Conservation (phyloP, 345 rosid genomes). For the Citrus glauca region DNA sequence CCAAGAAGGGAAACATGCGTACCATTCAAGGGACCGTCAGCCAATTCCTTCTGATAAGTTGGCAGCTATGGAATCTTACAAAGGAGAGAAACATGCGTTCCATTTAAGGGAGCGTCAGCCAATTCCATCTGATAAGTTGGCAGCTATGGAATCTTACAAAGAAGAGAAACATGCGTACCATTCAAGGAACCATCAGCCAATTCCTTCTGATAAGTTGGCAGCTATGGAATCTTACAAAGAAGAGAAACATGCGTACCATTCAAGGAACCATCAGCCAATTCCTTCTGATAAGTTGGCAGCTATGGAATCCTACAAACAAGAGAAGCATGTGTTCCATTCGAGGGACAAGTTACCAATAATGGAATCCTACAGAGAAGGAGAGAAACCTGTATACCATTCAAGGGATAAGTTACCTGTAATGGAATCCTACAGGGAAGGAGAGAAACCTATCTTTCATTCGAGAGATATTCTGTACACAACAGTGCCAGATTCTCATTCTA, state of each 20-base stretch:
- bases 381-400: conserved; percentile 28
- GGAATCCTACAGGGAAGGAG: conserved; percentile 10
- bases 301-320: conserved; percentile 26
- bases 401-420: conserved; percentile 19
- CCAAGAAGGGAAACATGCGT: neutral
- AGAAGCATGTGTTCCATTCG: neutral
- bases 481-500: conserved; percentile 27
- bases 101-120: conserved; percentile 21
- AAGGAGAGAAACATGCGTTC: neutral
- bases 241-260: neutral
- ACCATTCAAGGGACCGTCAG: neutral
- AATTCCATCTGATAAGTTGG: neutral
- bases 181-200: too few species aligned
- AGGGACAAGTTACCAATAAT: conserved; percentile 1
- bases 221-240: conserved; percentile 8
- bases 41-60: conserved; percentile 15
- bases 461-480: conserved; percentile 28
- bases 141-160: neutral
- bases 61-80: conserved; percentile 22
- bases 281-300: conserved; percentile 14
- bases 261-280: neutral
- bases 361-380: conserved; percentile 33
- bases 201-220: conserved; percentile 13
- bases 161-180: neutral
- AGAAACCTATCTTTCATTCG: conserved; percentile 26